These are phyloP conservation scores for Globisporangium nodosum DNA, from an alignment of 352 stramenopile genomes.

Conservation along the genomic window DNA sequence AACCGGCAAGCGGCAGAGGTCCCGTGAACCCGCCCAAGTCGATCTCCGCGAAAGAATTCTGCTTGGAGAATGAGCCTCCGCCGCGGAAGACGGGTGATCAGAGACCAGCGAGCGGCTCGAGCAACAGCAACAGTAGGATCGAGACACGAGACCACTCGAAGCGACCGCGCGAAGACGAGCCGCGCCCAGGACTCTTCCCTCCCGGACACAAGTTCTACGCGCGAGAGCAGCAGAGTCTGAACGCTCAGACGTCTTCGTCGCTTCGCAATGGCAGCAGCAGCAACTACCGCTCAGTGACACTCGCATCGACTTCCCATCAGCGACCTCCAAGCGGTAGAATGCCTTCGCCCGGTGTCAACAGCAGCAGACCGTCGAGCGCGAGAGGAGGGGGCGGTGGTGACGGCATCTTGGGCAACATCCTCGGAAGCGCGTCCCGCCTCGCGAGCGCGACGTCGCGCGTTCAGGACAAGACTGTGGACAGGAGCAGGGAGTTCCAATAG, in stretches of 20 bases:
- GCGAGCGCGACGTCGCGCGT: constrained; percentile 61
- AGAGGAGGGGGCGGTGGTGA: constrained; percentile 5
- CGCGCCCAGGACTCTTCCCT: background rate
- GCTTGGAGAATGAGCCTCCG: constrained; percentile 37
- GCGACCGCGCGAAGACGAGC: constrained; percentile 9
- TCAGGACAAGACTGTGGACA: constrained; percentile 38
- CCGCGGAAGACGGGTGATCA: background rate
- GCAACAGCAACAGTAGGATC: background rate
- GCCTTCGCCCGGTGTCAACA: constrained; percentile 8
- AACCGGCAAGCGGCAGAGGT: background rate
- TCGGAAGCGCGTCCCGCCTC: constrained; percentile 59
- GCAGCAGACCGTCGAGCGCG: constrained; percentile 5
- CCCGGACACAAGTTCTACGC: constrained; percentile 4
- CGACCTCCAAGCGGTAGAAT: constrained; percentile 5
- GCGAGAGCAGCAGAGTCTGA: constrained; percentile 1
- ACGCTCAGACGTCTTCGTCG: background rate
- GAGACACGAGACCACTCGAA: constrained; percentile 4
- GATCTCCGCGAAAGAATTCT: constrained; percentile 53
- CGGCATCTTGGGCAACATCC: constrained; percentile 54
- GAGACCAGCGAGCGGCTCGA: background rate
- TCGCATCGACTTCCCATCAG: background rate
- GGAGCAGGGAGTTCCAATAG: constrained; percentile 32
- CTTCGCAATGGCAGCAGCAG: background rate
- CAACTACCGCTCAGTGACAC: constrained; percentile 6
- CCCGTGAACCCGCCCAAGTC: constrained; percentile 15